Conservation (phyloP, 116 monocot genomes). For the Dioscorea cayenensis region DNA sequence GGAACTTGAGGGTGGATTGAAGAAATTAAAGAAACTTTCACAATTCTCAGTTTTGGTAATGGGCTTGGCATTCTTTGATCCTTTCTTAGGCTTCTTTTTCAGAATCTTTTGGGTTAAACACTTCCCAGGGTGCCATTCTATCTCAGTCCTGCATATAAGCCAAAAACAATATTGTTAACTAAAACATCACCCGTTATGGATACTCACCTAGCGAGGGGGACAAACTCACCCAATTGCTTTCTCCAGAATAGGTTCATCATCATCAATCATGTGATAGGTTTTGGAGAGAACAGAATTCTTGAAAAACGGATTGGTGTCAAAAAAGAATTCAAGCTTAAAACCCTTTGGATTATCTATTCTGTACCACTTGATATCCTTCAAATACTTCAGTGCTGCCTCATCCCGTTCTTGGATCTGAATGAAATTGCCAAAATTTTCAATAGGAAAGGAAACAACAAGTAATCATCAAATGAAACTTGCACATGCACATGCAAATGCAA, state of each 20-base stretch:
- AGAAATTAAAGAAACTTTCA: slow-evolving; percentile 96
- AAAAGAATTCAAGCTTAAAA: slow-evolving; percentile 81
- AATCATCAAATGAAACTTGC: too few relatives aligned
- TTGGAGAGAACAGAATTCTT: slow-evolving; percentile 72
- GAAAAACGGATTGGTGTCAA: slow-evolving; percentile 69
- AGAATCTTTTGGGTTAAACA: slow-evolving; percentile 78
- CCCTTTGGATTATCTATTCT: slow-evolving; percentile 68
- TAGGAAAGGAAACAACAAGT: too few relatives aligned
- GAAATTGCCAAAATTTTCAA: not conserved
- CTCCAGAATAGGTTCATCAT: slow-evolving; percentile 69
- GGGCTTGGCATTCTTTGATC: slow-evolving; percentile 62
- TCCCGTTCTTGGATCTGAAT: slow-evolving; percentile 57
- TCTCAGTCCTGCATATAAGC: slow-evolving; percentile 56
- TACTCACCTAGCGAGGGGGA: not conserved
- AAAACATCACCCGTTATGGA: not conserved
- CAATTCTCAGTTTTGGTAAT: slow-evolving; percentile 77
- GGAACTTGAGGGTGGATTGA: slow-evolving; percentile 83
- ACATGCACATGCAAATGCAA: too few relatives aligned
- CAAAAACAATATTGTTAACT: too few relatives aligned
- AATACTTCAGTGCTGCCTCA: slow-evolving; percentile 58
- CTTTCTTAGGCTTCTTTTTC: slow-evolving; percentile 94
- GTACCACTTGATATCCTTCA: slow-evolving; percentile 68
- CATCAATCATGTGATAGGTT: slow-evolving; percentile 81
- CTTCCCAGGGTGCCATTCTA: slow-evolving; percentile 87
- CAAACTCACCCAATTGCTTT: slow-evolving; percentile 65